phyloP scores from a whole-genome alignment of 23 red algal species.

The Gracilaria gracilis region DNA sequence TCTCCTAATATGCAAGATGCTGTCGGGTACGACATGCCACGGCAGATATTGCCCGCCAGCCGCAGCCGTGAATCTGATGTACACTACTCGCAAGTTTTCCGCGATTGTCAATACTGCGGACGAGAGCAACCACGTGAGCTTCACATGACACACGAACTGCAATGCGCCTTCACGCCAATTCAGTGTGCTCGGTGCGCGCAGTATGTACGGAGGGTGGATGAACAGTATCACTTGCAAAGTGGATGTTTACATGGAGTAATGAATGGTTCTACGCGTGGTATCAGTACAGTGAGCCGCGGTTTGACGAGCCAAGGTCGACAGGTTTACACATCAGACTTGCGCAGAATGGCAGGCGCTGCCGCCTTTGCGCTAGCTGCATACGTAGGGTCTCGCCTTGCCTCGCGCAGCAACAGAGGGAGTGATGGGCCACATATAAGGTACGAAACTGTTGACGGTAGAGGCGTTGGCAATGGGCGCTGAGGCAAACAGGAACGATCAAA shows the following conservation, averaged over 20 bases:
- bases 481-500: not conserved
- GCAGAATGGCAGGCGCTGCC: slow-evolving; percentile 33
- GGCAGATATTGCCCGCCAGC: not conserved
- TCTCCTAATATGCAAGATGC: slow-evolving; percentile 5
- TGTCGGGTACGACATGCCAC: slow-evolving; percentile 9
- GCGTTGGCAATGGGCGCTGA: slow-evolving; percentile 3
- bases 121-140: not conserved
- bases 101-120: slow-evolving; percentile 14
- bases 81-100: not conserved
- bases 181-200: slow-evolving; percentile 22
- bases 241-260: slow-evolving; percentile 31
- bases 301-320: not conserved
- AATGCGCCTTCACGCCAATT: slow-evolving; percentile 24
- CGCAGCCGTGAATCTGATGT: not conserved
- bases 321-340: slow-evolving; percentile 15
- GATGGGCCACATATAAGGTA: slow-evolving; percentile 6
- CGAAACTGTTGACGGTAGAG: not conserved
- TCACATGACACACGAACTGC: slow-evolving; percentile 28
- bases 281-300: not conserved
- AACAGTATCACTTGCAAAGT: slow-evolving; percentile 28
- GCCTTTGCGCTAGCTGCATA: slow-evolving; percentile 31
- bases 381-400: slow-evolving; percentile 11
- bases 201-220: slow-evolving; percentile 21
- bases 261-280: not conserved
- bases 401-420: not conserved